Base-by-base conservation (phyloP, 1,284 basidiomycete species). In the Neotropicomus parvogracilis region DNA sequence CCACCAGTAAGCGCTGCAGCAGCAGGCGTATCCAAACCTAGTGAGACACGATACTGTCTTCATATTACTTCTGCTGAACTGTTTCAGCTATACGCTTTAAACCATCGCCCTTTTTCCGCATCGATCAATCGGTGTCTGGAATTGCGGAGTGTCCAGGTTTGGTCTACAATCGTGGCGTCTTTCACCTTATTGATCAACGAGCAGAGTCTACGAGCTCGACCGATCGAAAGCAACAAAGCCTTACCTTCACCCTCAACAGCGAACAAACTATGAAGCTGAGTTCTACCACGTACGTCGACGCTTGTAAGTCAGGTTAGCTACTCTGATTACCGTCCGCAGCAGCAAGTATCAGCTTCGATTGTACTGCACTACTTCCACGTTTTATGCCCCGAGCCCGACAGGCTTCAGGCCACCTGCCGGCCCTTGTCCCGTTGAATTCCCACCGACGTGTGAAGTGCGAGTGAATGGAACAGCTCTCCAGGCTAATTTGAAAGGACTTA, bases 351-450 rank as follows among this genome's bases (percentile, higher is more conserved):
- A 92, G 66, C 74, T 97, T 24, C 86, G 94, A 19, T 70, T 97
- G 9, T 97, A 93, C 70, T 95, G 92, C 71, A 94, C 95, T 0
- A 94, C 91, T 1, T 92, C 90, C 29, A 76, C 83, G n/a, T 90
- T 88, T 68, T 92, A 88, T 62, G 70, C 75, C 50, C 59, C 74
- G 31, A 67, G 71, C 46, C 63, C 72, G 36, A 71, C 70, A 9
- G 68, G 74, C 10, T 85, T 85, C 59, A 73, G 84, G 49, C 60
- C 77, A 1, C 73, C 68, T 52, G 58, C 66, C 31, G 63, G 69
- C 6, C 76, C 78, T 20, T 85, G 81, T 65, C 90, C 85, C 1
- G 85, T 97, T 50, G 94, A 98, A 70, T 97, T 94, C 60, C 94
- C 94, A 12, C 79, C 83, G 6, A 91, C 89, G 17, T 95, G 91